Conservation (phyloP, 129 eudicot genomes). For the Kitagawia praeruptora region DNA sequence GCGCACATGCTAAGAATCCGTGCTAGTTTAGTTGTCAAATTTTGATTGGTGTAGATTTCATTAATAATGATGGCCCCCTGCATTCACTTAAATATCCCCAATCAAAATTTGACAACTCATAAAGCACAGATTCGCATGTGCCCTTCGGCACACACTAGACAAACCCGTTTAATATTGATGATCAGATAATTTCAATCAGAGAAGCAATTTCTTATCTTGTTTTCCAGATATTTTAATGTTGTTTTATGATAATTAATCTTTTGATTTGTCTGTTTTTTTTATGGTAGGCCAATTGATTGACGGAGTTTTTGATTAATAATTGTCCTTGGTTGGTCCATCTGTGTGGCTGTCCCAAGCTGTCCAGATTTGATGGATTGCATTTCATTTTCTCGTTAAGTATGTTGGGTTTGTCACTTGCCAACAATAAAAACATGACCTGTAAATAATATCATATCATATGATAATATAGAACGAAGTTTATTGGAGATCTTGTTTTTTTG, state of each 20-base stretch:
- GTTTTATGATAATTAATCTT: neutral
- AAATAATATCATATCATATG: too few relatives aligned
- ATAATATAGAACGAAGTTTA: too few relatives aligned
- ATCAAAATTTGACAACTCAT: too few relatives aligned
- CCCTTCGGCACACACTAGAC: too few relatives aligned
- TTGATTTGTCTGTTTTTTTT: neutral
- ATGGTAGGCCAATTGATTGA: neutral
- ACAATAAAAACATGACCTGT: neutral
- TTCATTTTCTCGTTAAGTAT: neutral
- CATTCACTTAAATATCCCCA: too few relatives aligned
- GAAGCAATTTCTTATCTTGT: neutral
- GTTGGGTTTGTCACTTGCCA: neutral
- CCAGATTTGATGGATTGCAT: neutral
- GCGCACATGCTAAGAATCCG: too few relatives aligned
- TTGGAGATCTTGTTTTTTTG: too few relatives aligned
- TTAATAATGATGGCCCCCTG: too few relatives aligned
- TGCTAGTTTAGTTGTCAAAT: too few relatives aligned
- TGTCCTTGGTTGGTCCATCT: conserved; percentile 19
- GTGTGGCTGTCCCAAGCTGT: conserved; percentile 1
- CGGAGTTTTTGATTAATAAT: conserved; percentile 5
- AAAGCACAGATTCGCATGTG: too few relatives aligned
- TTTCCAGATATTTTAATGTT: neutral
- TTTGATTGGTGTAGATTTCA: too few relatives aligned
- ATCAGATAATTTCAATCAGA: neutral
- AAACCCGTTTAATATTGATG: too few relatives aligned